phyloP scores from a whole-genome alignment of 2,329 filamentous ascomycete species.

The Cadophora malorum region DNA sequence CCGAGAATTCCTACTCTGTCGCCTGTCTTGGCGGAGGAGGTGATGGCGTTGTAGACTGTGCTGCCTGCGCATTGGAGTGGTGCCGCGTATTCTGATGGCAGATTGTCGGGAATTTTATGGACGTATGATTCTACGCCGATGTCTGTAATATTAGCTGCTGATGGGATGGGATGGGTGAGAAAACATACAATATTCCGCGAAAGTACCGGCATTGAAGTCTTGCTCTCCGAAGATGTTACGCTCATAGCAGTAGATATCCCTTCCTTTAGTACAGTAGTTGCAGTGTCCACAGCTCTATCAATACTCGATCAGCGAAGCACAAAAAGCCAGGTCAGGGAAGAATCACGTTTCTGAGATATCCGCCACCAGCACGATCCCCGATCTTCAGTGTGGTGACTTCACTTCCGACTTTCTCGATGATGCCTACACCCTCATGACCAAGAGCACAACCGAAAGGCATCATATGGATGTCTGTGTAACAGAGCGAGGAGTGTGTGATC shows the following conservation, averaged over 20 bases:
- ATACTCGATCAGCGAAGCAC: conserved; percentile 12
- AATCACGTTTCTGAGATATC: conserved; percentile 43
- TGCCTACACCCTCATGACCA: conserved; percentile 57
- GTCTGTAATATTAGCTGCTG: conserved; percentile 31
- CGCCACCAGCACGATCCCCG: conserved; percentile 56
- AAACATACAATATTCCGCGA: conserved; percentile 49
- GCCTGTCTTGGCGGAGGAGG: conserved; percentile 35
- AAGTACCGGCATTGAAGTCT: conserved; percentile 55
- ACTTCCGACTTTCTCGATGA: conserved; percentile 58
- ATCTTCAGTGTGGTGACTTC: conserved; percentile 62
- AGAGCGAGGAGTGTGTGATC: conserved; percentile 69
- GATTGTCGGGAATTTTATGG: conserved; percentile 48
- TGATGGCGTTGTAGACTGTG: conserved; percentile 47
- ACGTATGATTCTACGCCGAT: conserved; percentile 52
- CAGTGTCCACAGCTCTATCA: conserved; percentile 50
- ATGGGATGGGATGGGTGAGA: neutral
- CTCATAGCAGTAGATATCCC: conserved; percentile 51
- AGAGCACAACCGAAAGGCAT: conserved; percentile 46
- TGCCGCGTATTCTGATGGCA: conserved; percentile 48
- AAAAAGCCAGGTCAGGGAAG: neutral
- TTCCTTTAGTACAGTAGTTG: conserved; percentile 50
- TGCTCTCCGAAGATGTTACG: conserved; percentile 50
- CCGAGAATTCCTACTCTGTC: conserved; percentile 52
- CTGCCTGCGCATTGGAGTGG: conserved; percentile 54
- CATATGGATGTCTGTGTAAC: conserved; percentile 60